Conservation (phyloP, 179 eudicot genomes). For the Drosera spatulata region DNA sequence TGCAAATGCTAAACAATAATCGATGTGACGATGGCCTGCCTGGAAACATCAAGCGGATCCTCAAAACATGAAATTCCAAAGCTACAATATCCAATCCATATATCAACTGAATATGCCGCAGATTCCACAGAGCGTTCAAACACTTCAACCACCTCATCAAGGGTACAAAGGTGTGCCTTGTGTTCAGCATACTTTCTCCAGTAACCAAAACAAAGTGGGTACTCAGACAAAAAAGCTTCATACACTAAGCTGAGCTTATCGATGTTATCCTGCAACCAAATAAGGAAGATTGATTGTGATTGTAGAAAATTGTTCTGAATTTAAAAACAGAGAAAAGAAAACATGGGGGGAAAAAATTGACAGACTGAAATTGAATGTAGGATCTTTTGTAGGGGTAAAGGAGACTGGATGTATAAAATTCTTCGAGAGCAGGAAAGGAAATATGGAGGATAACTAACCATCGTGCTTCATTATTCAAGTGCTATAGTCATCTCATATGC, state of each 20-base stretch:
- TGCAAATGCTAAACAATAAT: conserved; percentile 3
- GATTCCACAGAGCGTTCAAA: conserved; percentile 58
- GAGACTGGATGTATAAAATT: too few relatives aligned
- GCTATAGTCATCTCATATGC: too few relatives aligned
- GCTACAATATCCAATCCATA: conserved; percentile 84
- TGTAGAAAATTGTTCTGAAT: too few relatives aligned
- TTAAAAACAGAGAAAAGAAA: too few relatives aligned
- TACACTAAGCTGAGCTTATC: conserved; percentile 48
- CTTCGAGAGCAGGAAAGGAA: too few relatives aligned
- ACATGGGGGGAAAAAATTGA: too few relatives aligned
- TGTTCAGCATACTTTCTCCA: conserved; percentile 80
- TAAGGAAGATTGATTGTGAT: too few relatives aligned
- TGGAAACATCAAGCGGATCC: conserved; percentile 62
- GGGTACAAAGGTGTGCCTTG: conserved; percentile 41
- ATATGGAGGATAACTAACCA: too few relatives aligned
- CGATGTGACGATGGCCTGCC: conserved; percentile 39
- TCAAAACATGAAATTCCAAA: conserved; percentile 45
- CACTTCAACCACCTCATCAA: conserved; percentile 43
- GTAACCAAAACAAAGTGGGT: conserved; percentile 78
- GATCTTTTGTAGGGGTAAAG: too few relatives aligned
- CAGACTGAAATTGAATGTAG: too few relatives aligned
- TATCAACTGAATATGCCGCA: conserved; percentile 48
- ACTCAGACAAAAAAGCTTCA: conserved; percentile 64
- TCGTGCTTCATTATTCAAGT: too few relatives aligned
- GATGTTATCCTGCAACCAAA: conserved; percentile 76